Percentiles rank a stretch among this genome's conserved stretches.
Conservation (phyloP, 495 filamentous ascomycete species). For the Paragyromitra xinjiangensis region DNA sequence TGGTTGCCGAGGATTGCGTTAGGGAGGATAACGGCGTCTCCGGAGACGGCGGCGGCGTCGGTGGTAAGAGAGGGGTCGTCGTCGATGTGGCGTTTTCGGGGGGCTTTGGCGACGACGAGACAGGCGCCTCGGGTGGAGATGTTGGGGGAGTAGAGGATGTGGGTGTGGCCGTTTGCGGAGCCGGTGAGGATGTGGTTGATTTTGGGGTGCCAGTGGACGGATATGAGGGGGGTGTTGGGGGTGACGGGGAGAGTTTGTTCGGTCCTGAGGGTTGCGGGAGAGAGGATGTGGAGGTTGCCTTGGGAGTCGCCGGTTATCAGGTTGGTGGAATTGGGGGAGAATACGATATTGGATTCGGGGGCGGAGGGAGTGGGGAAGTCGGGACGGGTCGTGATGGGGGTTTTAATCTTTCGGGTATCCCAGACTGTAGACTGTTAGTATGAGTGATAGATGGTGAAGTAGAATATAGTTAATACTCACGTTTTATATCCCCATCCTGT, state of each 20-base stretch:
- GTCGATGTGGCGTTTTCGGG: constrained; percentile 93
- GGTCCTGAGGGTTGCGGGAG: constrained; percentile 83
- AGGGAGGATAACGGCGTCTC: constrained; percentile 79
- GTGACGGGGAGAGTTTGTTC: constrained; percentile 88
- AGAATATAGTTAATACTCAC: constrained; percentile 16
- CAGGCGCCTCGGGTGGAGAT: constrained; percentile 81
- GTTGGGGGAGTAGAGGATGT: constrained; percentile 87
- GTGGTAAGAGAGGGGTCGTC: constrained; percentile 87
- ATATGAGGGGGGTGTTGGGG: constrained; percentile 79
- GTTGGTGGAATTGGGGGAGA: constrained; percentile 77
- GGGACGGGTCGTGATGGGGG: constrained; percentile 78
- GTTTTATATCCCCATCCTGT: constrained; percentile 74
- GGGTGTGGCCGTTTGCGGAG: constrained; percentile 86
- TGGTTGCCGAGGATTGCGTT: constrained; percentile 65
- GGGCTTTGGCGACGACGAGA: constrained; percentile 90
- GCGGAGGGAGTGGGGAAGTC: constrained; percentile 83
- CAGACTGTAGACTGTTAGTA: constrained; percentile 72
- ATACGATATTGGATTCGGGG: constrained; percentile 83
- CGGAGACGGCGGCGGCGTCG: constrained; percentile 78
- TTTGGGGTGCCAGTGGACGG: constrained; percentile 89
- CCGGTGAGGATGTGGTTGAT: constrained; percentile 96
- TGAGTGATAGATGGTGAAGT: constrained; percentile 10
- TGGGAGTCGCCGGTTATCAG: constrained; percentile 88
- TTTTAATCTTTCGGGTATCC: constrained; percentile 96
- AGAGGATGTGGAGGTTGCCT: constrained; percentile 90